Evolutionary conservation across 768 basidiomycete species (phyloP).

Genomic region (Nidularia pulvinata): DNA sequence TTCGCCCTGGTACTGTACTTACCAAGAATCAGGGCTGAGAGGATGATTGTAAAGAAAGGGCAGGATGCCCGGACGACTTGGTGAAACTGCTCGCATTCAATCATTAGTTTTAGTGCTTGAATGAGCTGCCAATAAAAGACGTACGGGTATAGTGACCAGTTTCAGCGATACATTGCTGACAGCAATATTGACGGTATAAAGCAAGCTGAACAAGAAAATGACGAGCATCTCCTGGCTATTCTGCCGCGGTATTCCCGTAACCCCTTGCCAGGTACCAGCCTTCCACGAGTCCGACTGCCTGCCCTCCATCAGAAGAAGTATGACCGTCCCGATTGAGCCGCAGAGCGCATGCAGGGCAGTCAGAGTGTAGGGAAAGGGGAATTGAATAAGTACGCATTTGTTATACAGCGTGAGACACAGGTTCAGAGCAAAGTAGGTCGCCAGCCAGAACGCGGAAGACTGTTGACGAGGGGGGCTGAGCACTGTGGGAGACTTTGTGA

Average conservation of each 20-base stretch:
- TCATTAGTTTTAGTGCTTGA: background rate
- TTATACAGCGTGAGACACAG: constrained; percentile 93
- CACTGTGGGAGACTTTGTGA: too few species aligned
- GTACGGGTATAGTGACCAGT: constrained; percentile 86
- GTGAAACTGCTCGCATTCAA: constrained; percentile 67
- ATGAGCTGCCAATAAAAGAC: constrained; percentile 4
- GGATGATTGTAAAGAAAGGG: constrained; percentile 87
- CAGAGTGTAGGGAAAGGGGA: constrained; percentile 96
- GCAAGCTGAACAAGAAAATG: constrained; percentile 78
- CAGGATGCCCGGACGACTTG: constrained; percentile 95
- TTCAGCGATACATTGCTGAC: constrained; percentile 91
- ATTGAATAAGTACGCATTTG: constrained; percentile 88
- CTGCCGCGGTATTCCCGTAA: constrained; percentile 20
- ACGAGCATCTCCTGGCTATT: constrained; percentile 57
- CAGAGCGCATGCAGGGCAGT: constrained; percentile 92
- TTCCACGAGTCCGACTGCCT: constrained; percentile 5
- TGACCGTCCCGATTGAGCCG: constrained; percentile 78
- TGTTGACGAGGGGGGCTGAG: too few species aligned
- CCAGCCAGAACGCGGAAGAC: constrained; percentile 50
- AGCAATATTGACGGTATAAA: constrained; percentile 94
- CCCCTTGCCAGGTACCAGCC: constrained; percentile 1
- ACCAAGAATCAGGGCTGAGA: constrained; percentile 69
- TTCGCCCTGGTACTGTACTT: constrained; percentile 60
- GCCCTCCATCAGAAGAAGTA: constrained; percentile 43
- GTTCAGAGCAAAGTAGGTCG: constrained; percentile 89